phyloP scores from a whole-genome alignment of 1,284 basidiomycete species.

The Dichomitus squalens region DNA sequence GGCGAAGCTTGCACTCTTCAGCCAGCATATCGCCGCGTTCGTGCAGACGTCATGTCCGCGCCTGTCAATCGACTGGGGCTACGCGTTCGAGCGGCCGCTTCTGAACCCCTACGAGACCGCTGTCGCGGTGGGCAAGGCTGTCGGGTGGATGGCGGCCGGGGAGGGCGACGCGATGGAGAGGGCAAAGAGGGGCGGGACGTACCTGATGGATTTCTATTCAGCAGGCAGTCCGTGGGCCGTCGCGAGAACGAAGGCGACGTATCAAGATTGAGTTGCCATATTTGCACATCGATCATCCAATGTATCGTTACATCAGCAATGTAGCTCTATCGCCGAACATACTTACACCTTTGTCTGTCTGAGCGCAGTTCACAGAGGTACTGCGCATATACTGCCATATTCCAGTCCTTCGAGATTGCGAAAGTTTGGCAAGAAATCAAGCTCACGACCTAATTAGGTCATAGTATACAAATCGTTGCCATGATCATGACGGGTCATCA shows the following conservation, averaged over 20 bases:
- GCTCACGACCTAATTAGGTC: too few relatives aligned
- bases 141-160: conserved; percentile 62
- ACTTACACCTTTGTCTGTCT: neutral
- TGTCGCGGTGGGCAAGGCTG: conserved; percentile 78
- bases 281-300: neutral
- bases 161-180: conserved; percentile 31
- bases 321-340: neutral
- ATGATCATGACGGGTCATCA: too few relatives aligned
- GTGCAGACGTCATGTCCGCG: conserved; percentile 97
- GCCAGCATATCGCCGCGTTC: conserved; percentile 81
- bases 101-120: conserved; percentile 95
- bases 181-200: conserved; percentile 47
- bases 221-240: conserved; percentile 76
- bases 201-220: conserved; percentile 98
- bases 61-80: conserved; percentile 98
- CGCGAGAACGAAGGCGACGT: conserved; percentile 49
- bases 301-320: neutral
- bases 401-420: too few relatives aligned
- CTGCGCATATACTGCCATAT: neutral
- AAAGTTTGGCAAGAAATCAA: too few relatives aligned
- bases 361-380: neutral
- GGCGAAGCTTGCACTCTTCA: conserved; percentile 87
- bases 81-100: conserved; percentile 89
- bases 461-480: too few relatives aligned
- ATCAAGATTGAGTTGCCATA: conserved; percentile 19